Evolutionary conservation across 768 basidiomycete species (phyloP).

Genomic region (Pulveroboletus sp.): DNA sequence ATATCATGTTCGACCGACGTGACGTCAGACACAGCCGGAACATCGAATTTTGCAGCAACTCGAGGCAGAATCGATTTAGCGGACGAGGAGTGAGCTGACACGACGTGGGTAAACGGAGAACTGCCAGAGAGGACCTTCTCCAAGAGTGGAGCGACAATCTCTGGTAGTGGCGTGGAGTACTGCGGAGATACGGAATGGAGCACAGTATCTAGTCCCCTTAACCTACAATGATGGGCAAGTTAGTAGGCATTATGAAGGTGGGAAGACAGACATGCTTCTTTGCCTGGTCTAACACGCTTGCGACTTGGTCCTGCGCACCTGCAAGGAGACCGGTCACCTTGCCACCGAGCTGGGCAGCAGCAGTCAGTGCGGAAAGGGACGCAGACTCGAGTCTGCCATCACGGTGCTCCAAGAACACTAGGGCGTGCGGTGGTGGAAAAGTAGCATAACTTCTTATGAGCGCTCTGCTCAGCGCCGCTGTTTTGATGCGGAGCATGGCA

Average conservation of each 20-base stretch:
- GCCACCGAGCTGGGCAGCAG: constrained; percentile 81
- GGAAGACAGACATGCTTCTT: constrained; percentile 58
- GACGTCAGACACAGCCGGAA: constrained; percentile 88
- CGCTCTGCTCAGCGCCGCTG: constrained; percentile 30
- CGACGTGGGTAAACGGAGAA: constrained; percentile 79
- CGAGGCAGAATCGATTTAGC: constrained; percentile 93
- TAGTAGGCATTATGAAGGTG: constrained; percentile 2
- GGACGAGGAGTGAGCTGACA: constrained; percentile 86
- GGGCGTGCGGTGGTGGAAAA: constrained; percentile 58
- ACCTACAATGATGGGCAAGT: constrained; percentile 34
- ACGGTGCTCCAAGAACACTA: constrained; percentile 88
- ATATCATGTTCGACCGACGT: constrained; percentile 72
- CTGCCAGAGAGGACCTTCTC: constrained; percentile 63
- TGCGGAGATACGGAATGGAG: constrained; percentile 67
- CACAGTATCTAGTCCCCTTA: constrained; percentile 62
- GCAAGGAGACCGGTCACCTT: constrained; percentile 76
- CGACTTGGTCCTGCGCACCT: constrained; percentile 64
- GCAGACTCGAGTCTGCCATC: constrained; percentile 77
- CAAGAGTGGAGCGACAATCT: constrained; percentile 77
- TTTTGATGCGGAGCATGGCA: constrained; percentile 20
- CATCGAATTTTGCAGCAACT: constrained; percentile 83
- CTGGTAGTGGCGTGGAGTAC: constrained; percentile 67
- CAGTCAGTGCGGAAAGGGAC: constrained; percentile 87
- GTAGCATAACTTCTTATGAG: constrained; percentile 48
- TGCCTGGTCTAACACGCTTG: constrained; percentile 61